Base-by-base conservation (phyloP, 2,329 filamentous ascomycete genomes). In the Clarireedia monteithiana region DNA sequence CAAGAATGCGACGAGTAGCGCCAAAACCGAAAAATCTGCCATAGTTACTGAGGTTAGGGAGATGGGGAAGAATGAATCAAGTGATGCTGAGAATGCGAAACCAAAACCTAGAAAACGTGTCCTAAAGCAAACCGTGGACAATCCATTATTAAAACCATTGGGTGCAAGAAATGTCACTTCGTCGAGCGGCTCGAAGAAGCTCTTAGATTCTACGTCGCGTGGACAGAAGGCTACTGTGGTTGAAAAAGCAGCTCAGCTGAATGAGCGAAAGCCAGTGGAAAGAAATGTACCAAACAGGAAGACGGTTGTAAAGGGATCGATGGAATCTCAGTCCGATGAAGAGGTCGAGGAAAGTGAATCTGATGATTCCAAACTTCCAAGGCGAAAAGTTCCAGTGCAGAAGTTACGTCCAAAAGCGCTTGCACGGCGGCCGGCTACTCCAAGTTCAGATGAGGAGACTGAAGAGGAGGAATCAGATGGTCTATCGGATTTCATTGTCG, bases 401-500 rank as follows among this genome's bases (percentile, higher is more conserved):
- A 34, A 20, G 5, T 27, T 9, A 24, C 12, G 24, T 10, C 10
- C 26, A 34, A 46, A 26, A 20, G 23, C 15, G 17, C n/a, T 17
- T 14, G 42, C 20, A 14, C 17, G 26, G n/a, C 34, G 49, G 26
- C 14, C n/a, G 6, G 39, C 12, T 46, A 39, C 20, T 30, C 44
- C 49, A 34, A 20, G 12, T 45, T 47, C 30, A 23, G 17, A 26
- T 17, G 40, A 48, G 47, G 39, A 34, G 23, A 23, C 46, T 4
- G 47, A 45, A 17, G 27, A 45, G 48, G 56, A 62, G 0, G 60
- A 61, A 26, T 60, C 55, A 3, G 63, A 62, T 44, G 60, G 55
- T 10, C 12, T 69, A 2, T 68, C 67, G 0, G 66, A 67, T 57
- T 69, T 69, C 42, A 64, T 69, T 38, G 66, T 68, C 5, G 58